These are phyloP conservation scores for Lasiosphaeriaceae sp. DNA, from an alignment of 495 filamentous ascomycete genomes.

Conservation along the genomic window DNA sequence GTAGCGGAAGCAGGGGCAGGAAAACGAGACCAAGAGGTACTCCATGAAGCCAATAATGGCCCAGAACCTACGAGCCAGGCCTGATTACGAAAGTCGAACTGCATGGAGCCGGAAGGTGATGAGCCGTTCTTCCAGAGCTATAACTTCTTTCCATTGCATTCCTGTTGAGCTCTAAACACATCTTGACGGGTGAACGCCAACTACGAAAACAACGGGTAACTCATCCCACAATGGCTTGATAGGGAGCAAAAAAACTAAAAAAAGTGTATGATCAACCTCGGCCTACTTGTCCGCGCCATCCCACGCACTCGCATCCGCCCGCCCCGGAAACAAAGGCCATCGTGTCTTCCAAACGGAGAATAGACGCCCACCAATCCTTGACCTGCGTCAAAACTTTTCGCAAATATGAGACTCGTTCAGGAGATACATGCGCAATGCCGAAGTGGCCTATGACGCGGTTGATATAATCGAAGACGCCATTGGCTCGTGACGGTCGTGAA, in stretches of 20 bases:
- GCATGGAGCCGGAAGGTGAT: not conserved
- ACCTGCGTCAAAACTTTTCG: constrained; percentile 47
- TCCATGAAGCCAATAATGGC: not conserved
- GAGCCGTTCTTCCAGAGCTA: not conserved
- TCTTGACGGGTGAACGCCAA: constrained; percentile 7
- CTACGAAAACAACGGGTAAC: constrained; percentile 16
- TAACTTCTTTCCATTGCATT: constrained; percentile 14
- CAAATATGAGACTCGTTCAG: constrained; percentile 45
- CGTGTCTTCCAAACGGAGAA: constrained; percentile 40
- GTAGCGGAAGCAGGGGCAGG: not conserved
- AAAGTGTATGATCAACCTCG: constrained; percentile 47
- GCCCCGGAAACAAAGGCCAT: constrained; percentile 40
- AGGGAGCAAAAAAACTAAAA: constrained; percentile 17
- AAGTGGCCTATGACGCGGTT: constrained; percentile 31
- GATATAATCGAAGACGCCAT: constrained; percentile 30
- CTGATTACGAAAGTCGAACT: not conserved
- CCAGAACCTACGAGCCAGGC: not conserved
- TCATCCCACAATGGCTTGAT: constrained; percentile 17
- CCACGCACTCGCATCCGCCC: constrained; percentile 31
- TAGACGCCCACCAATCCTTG: constrained; percentile 42
- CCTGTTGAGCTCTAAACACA: constrained; percentile 13
- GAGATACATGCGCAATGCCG: constrained; percentile 40
- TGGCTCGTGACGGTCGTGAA: constrained; percentile 28
- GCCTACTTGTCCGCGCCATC: constrained; percentile 43
- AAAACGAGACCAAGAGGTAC: not conserved